Evolutionary conservation across 176 grass and related monocot genomes (phyloP), one percentile per base, ranked within the genome.

Genomic region (Oryza meyeriana): DNA sequence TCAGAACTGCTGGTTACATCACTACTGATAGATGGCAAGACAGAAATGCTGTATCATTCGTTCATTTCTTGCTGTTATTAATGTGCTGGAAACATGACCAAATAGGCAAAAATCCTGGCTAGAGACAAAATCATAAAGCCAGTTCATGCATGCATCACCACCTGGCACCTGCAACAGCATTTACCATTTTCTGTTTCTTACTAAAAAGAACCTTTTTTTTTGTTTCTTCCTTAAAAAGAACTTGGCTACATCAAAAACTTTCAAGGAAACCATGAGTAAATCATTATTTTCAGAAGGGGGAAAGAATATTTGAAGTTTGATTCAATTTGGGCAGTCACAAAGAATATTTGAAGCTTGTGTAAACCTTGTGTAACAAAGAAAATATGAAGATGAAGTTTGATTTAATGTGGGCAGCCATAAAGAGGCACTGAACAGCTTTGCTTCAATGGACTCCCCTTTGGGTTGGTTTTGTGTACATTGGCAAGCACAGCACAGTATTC

Each of bases 141-240:
- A 64, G 18, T 45, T 26, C 24, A 45, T 31, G 27, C 59, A 31
- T 78, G n/a, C n/a, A n/a, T n/a, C 76, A 79, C n/a, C 75, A 78
- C 36, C 36, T 29, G 28, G 45, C 45, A 48, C 45, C 13, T 48
- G 45, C 14, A n/a, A 16, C 25, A 64, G 36, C 8, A 30, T 38
- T 29, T 2, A 42, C 18, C 9, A 22, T 22, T 25, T 26, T 25
- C n/a, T 14, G n/a, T 41, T 38, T 70, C 67, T 72, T 72, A 6
- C 14, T 48, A 48, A 14, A 48, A 48, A 17, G 40, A 42, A 42
- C 10, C 10, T 12, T 42, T 42, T 42, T 42, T 42, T 2, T 12
- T 13, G n/a, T 41, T 38, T 70, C 67, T 72, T 47, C 13, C 14
- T 48, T 5, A 48, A 16, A 48, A 17, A 48, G 16, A 48, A 17